Percentiles rank a stretch among this genome's conserved stretches.
Conservation (phyloP, 1,284 basidiomycete genomes). For the Ceratobasidium papillatum region DNA sequence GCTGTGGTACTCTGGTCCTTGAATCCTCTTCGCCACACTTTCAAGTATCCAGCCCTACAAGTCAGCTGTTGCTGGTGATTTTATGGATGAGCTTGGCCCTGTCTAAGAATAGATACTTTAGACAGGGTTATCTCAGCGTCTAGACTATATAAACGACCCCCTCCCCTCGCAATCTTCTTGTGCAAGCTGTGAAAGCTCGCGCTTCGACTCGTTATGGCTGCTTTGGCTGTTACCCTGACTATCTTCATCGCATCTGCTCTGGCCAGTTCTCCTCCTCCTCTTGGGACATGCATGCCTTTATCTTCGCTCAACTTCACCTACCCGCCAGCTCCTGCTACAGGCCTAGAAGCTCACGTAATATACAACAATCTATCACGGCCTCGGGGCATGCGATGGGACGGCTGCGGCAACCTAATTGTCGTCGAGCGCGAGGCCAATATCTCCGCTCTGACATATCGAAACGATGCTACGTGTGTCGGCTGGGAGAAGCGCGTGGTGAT, state of each 20-base stretch:
- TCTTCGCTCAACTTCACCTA: slow-evolving; percentile 6
- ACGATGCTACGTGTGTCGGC: slow-evolving; percentile 47
- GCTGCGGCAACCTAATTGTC: slow-evolving; percentile 54
- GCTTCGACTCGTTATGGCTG: no score
- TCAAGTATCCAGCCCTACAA: no score
- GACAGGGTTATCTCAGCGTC: no score
- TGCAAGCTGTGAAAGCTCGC: no score
- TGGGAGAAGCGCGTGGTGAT: slow-evolving; percentile 56
- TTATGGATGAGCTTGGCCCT: no score
- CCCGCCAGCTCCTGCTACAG: slow-evolving; percentile 47
- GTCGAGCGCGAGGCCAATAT: slow-evolving; percentile 56
- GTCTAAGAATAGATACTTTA: no score
- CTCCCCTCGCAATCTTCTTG: no score
- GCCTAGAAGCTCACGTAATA: slow-evolving; percentile 52
- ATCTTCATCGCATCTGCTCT: background rate
- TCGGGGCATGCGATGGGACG: slow-evolving; percentile 55
- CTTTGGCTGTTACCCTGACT: no score
- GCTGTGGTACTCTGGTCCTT: no score
- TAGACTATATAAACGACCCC: no score
- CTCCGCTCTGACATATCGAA: slow-evolving; percentile 50
- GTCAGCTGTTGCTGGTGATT: no score
- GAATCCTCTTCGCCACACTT: no score
- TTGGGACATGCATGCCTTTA: background rate
- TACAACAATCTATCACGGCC: slow-evolving; percentile 56
- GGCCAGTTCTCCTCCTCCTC: background rate